Percentiles rank a stretch among this genome's conserved stretches.
Evolutionary conservation across 163 green algal species (phyloP).

Genomic region (Picocystis sp.): DNA sequence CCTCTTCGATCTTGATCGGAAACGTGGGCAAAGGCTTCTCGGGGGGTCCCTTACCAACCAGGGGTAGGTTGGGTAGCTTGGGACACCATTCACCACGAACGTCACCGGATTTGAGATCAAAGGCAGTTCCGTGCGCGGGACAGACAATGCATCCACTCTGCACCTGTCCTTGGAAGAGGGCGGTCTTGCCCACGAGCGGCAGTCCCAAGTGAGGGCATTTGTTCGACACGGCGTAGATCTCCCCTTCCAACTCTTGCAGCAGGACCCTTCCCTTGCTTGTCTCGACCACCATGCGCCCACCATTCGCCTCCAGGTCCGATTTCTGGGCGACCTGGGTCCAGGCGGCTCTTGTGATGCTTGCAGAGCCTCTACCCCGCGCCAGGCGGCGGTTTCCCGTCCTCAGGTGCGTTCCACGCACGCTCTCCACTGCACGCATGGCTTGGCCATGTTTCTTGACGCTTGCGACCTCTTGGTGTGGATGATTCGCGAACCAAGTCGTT

Average conservation of each 20-base stretch:
- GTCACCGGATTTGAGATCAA: conserved; percentile 49
- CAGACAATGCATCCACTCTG: conserved; percentile 51
- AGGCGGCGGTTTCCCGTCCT: too few relatives aligned
- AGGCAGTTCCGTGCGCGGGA: conserved; percentile 53
- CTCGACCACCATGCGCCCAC: conserved; percentile 13
- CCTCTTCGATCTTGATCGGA: too few relatives aligned
- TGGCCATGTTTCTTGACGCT: too few relatives aligned
- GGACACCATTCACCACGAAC: conserved; percentile 49
- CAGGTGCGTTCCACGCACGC: too few relatives aligned
- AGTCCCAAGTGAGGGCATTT: conserved; percentile 65
- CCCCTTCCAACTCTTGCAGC: conserved; percentile 20
- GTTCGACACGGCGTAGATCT: conserved; percentile 39
- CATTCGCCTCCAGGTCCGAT: not conserved
- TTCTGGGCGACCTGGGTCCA: conserved; percentile 5
- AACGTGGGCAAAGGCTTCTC: conserved; percentile 44
- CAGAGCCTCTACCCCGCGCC: too few relatives aligned
- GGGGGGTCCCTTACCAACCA: conserved; percentile 46
- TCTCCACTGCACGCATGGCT: too few relatives aligned
- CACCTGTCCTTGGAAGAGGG: conserved; percentile 23
- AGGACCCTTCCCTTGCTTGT: conserved; percentile 20
- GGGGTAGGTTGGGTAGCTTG: conserved; percentile 47
- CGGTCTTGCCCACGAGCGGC: conserved; percentile 48
- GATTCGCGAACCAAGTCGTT: too few relatives aligned
- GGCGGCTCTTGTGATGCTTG: not conserved
- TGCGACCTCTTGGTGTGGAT: too few relatives aligned